Base-by-base conservation (phyloP, 768 basidiomycete species). In the Flagelloscypha sp. region DNA sequence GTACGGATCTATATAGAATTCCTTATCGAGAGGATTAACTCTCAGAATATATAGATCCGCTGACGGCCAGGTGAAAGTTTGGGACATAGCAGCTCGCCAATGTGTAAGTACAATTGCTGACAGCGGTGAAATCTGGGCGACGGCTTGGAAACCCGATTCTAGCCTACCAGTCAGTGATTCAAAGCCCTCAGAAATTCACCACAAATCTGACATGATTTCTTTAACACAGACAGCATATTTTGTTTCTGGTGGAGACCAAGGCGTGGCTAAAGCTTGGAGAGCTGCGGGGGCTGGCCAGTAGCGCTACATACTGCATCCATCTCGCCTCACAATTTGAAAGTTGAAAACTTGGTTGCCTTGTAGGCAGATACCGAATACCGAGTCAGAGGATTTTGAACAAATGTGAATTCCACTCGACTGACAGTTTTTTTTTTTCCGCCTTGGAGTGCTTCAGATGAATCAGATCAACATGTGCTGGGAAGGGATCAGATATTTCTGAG, bases 61-160 rank as follows among this genome's bases (percentile, higher is more conserved):
- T 8, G 88, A 92, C 56, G 85, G 83, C 56, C 80, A 76, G 1
- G 76, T 87, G 43, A 88, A 87, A 49, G 75, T 90, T 6, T 92
- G 88, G 88, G 88, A 92, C 47, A 70, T 89, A 35, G 72, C 67
- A 3, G 72, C 84, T 5, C 76, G 84, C 5, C 63, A 77, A 1
- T 74, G 76, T 8, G 84, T 89, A 13, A 84, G 79, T 15, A 88
- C 84, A 0, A 65, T 83, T 5, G 75, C 82, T 51, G 85, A 88
- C 36, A 72, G 73, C 1, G 80, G 80, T 15, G 85, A 88, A 48
- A 82, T 90, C 2, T 90, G 87, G 87, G 67, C 74, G 10, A 83
- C 88, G 2, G 76, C 81, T 5, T 89, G 87, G 86, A 64, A 77
- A 24, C 84, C 83, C 5, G 72, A 66, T 47, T 65, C 72, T 12